Evolutionary conservation across 306 rosid species (phyloP), one percentile per base, ranked within the genome.

Genomic region (Quercus suber): DNA sequence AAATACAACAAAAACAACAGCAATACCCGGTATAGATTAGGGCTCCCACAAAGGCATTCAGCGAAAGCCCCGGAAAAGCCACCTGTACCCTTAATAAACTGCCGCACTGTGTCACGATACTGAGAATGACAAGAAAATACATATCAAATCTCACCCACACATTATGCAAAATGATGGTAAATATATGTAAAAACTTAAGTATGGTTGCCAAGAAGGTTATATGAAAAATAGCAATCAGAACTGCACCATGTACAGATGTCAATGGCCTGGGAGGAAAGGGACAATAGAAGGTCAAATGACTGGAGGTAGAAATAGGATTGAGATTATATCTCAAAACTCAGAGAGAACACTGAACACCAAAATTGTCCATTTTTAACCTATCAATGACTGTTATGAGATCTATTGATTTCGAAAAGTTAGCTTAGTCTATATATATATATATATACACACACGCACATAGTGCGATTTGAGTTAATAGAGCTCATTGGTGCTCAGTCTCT

Each of bases 41-140:
- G 98, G 82, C 98, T 91, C 79, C 99, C 99, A 76, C 99, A 95
- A 75, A 95, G 92, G 87, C 94, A 92, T 86, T 91, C 86, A 41
- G 99, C 98, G 82, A 92, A 89, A 78, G 93, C 94, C 83, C 99
- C 99, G 56, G 98, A 87, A 89, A 92, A 91, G 72, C 97, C 99
- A 88, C 84, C 88, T 53, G 98, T 92, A 30, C 99, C 99, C 88
- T 95, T 93, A 84, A 95, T 88, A 92, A 95, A 95, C 79, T 86
- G 94, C 76, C 99, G 93, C 72, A 91, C 94, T 3, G 82, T 86
- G 87, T 95, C 99, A 76, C 97, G 94, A 80, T 82, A 95, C 99
- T 95, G 98, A 64, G 89, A 79, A 69, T 78, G 61, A 77, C 72
- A 86, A 81, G 77, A 78, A 80, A 6, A 28, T 43, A 31, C 69